Conservation (phyloP, 2,329 filamentous ascomycete species). For the Penicillium sp. region DNA sequence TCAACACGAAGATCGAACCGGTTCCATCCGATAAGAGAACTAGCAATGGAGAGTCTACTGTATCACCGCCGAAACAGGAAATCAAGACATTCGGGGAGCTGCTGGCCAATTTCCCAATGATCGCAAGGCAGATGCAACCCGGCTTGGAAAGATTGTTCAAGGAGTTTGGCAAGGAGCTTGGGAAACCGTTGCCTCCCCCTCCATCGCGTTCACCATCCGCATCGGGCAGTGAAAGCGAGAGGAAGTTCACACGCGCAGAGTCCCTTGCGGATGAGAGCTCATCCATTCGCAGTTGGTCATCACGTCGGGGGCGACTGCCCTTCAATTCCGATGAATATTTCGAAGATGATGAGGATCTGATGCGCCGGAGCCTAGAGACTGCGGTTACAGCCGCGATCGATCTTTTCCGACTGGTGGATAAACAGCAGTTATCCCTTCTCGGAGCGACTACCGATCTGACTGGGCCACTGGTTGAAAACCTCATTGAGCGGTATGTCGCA, state of each 20-base stretch:
- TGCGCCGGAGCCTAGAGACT: constrained; percentile 86
- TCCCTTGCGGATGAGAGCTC: constrained; percentile 45
- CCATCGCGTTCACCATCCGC: constrained; percentile 59
- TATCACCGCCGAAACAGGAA: constrained; percentile 72
- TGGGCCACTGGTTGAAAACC: constrained; percentile 84
- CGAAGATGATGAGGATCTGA: constrained; percentile 88
- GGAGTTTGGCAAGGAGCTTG: constrained; percentile 84
- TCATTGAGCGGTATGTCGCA: constrained; percentile 93
- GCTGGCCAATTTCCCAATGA: constrained; percentile 89
- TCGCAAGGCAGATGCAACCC: constrained; percentile 92
- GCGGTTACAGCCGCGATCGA: constrained; percentile 94
- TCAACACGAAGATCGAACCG: constrained; percentile 32
- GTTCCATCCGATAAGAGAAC: constrained; percentile 26
- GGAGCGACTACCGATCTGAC: constrained; percentile 93
- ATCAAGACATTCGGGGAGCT: constrained; percentile 90
- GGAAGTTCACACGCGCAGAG: constrained; percentile 28
- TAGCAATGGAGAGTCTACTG: constrained; percentile 37
- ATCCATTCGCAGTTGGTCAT: constrained; percentile 39
- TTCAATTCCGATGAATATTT: constrained; percentile 71
- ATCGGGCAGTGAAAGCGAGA: constrained; percentile 50
- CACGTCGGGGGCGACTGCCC: constrained; percentile 47
- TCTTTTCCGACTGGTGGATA: constrained; percentile 92
- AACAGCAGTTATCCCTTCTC: constrained; percentile 88
- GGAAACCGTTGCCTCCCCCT: constrained; percentile 79
- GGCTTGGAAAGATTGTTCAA: constrained; percentile 87